Percentiles rank a stretch among this genome's conserved stretches.
phyloP scores from a whole-genome alignment of 1,284 basidiomycete species.

The Sporisorium iseilematis-ciliati region DNA sequence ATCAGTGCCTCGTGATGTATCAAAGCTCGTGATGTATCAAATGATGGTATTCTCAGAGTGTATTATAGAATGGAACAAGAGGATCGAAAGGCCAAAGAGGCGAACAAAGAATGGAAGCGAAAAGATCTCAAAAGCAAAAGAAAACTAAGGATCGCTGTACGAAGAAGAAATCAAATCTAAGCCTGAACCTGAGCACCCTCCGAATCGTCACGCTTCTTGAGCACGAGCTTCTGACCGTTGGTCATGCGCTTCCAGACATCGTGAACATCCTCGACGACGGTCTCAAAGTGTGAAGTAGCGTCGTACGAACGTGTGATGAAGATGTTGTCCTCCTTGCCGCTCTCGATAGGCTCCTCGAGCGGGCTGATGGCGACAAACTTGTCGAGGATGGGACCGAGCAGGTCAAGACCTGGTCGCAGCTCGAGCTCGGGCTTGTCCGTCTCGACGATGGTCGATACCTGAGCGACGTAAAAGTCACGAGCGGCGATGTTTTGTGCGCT shows the following conservation, averaged over 20 bases:
- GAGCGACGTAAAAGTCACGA: constrained; percentile 93
- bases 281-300: constrained; percentile 98
- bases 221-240: constrained; percentile 65
- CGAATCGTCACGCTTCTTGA: constrained; percentile 64
- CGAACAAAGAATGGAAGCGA: neutral
- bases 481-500: constrained; percentile 97
- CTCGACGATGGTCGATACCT: constrained; percentile 98
- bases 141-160: neutral
- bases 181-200: constrained; percentile 68
- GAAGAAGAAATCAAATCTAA: constrained; percentile 10
- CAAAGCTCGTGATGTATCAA: neutral
- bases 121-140: neutral
- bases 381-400: constrained; percentile 92
- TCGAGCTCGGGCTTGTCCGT: constrained; percentile 92
- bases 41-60: neutral
- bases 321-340: constrained; percentile 85
- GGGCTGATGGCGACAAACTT: constrained; percentile 95
- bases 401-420: constrained; percentile 88
- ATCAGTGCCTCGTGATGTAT: too few species aligned
- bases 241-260: constrained; percentile 67
- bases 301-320: constrained; percentile 98
- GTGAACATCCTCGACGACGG: constrained; percentile 73
- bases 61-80: neutral
- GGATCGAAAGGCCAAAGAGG: neutral
- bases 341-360: constrained; percentile 87